Evolutionary conservation across 495 filamentous ascomycete species (phyloP), one percentile per base, ranked within the genome.

Genomic region (Ramalina intermedia): DNA sequence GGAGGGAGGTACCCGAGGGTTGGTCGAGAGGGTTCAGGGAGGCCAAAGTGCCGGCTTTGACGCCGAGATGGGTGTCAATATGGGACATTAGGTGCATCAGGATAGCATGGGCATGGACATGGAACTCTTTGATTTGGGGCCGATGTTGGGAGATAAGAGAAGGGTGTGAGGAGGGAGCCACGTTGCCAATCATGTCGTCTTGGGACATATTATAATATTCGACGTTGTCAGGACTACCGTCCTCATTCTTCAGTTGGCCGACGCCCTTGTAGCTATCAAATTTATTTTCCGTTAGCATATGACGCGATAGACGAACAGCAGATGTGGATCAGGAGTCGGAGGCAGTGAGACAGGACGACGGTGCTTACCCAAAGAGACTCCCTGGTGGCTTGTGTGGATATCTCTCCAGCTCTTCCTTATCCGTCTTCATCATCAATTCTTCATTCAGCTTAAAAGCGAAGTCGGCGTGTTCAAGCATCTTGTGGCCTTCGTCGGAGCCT

Each of bases 381-480:
- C 0, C 46, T 2, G 33, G 11, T 16, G 48, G 53, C 17, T 35
- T 38, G 4, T 27, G 20, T 11, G 46, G 27, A 29, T 55, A 42
- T 38, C 51, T 49, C 42, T 37, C 39, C 35, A 51, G 3, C 16
- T 54, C 53, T 24, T 49, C 48, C 20, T 43, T 17, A 6, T 42
- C 48, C 24, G 48, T 2, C 24, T 17, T 37, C 26, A 18, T 35
- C 7, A 9, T 33, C 23, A 58, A 37, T 20, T 48, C 43, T 37
- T 52, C 13, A 38, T 20, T 46, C 14, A 57, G 20, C 4, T 55
- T 18, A 43, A 54, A 54, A 21, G 58, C 54, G 1, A 41, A 27
- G 27, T 60, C 58, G 2, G 54, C 55, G 21, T 56, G 24, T 33
- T 54, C 23, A 18, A 61, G 48, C 29, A 59, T 44, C 13, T 27